Conservation (phyloP, 2,329 filamentous ascomycete genomes). For the Septoria petroselini region DNA sequence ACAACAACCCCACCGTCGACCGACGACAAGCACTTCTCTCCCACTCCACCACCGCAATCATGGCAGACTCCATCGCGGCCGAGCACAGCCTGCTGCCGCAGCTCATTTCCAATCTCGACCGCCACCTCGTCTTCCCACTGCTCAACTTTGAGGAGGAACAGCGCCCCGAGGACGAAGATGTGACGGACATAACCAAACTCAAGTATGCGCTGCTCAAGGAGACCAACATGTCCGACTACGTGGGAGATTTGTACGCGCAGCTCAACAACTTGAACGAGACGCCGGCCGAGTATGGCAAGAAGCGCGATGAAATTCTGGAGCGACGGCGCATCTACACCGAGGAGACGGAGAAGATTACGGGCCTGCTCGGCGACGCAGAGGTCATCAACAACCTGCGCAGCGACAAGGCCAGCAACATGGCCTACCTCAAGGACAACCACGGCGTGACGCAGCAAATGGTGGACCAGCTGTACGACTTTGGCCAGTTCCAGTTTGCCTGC, state of each 20-base stretch:
- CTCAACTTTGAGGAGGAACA: conserved; percentile 85
- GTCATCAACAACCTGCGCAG: conserved; percentile 87
- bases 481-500: conserved; percentile 96
- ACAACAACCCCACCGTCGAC: too few species aligned
- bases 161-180: conserved; percentile 73
- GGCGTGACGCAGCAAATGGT: conserved; percentile 94
- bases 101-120: conserved; percentile 86
- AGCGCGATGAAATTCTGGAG: conserved; percentile 82
- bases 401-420: conserved; percentile 98
- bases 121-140: conserved; percentile 93
- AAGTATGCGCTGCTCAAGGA: conserved; percentile 94
- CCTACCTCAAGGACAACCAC: conserved; percentile 95
- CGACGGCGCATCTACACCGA: conserved; percentile 80
- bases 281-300: conserved; percentile 81
- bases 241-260: conserved; percentile 86
- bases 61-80: conserved; percentile 43
- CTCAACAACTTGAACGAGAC: conserved; percentile 74
- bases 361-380: conserved; percentile 80
- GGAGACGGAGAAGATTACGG: conserved; percentile 83
- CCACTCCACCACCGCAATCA: conserved; percentile 29
- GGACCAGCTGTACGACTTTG: conserved; percentile 90
- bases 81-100: conserved; percentile 81
- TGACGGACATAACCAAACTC: conserved; percentile 71
- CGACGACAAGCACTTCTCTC: too few species aligned
- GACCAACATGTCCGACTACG: conserved; percentile 99